phyloP scores from a whole-genome alignment of 202 grass and related monocot species.

The Schoenoplectus tabernaemontani region DNA sequence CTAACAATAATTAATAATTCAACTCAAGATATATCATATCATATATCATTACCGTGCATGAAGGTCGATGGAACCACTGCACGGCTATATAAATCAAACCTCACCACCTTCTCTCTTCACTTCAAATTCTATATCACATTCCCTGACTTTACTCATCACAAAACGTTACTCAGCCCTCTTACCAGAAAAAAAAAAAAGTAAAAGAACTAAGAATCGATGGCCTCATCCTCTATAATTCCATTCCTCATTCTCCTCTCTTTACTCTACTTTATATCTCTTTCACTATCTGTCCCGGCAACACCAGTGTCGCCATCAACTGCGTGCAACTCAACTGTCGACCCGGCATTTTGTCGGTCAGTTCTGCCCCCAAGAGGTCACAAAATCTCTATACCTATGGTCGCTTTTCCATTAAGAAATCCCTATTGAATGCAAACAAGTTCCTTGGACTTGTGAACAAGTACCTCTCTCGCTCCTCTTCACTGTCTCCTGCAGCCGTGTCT shows the following conservation, averaged over 20 bases:
- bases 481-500: conserved; percentile 39
- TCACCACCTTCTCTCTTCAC: not conserved
- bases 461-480: conserved; percentile 37
- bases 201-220: conserved; percentile 20
- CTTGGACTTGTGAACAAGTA: conserved; percentile 61
- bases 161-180: not conserved
- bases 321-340: conserved; percentile 55
- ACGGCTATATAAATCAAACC: conserved; percentile 18
- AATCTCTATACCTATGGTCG: conserved; percentile 74
- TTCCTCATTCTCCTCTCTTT: conserved; percentile 29
- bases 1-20: not conserved
- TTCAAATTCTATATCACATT: not conserved
- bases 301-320: conserved; percentile 61
- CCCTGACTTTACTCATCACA: not conserved
- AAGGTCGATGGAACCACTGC: not conserved
- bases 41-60: not conserved
- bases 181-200: not conserved
- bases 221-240: not conserved
- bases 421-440: conserved; percentile 59
- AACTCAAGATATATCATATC: not conserved
- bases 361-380: conserved; percentile 45
- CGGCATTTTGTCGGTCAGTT: conserved; percentile 52
- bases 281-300: conserved; percentile 28
- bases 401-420: conserved; percentile 58
- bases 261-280: not conserved